Conservation (phyloP, 2,329 filamentous ascomycete genomes). For the Hypoxylon sp. region DNA sequence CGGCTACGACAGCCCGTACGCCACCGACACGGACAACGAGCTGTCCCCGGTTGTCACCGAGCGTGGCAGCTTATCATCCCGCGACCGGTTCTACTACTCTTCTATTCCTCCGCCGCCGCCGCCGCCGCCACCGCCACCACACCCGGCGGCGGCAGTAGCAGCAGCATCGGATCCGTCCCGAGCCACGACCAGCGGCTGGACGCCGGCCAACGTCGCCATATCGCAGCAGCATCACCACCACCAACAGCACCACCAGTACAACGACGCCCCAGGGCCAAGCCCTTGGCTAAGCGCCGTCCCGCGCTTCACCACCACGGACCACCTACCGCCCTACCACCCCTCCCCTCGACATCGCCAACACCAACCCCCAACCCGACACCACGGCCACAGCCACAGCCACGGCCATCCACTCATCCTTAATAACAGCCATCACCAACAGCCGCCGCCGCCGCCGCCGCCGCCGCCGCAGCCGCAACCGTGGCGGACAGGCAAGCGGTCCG, state of each 20-base stretch:
- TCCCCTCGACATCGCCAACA: constrained; percentile 32
- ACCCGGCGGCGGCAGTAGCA: no score
- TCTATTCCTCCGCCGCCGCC: constrained; percentile 31
- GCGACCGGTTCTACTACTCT: constrained; percentile 36
- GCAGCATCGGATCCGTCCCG: no score
- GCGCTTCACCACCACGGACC: constrained; percentile 44
- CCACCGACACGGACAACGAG: constrained; percentile 53
- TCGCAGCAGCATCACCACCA: no score
- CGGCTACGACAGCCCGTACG: constrained; percentile 51
- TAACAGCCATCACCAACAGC: constrained; percentile 23
- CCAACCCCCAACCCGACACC: constrained; percentile 15
- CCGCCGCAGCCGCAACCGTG: constrained; percentile 17
- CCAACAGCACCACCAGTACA: no score
- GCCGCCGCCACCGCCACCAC: constrained; percentile 10
- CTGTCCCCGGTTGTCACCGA: constrained; percentile 40
- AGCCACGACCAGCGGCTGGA: constrained; percentile 40
- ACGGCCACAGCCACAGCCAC: constrained; percentile 28
- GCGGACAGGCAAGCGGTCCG: constrained; percentile 40
- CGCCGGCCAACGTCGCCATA: constrained; percentile 40
- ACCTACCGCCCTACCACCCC: constrained; percentile 33
- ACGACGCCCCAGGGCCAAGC: constrained; percentile 44
- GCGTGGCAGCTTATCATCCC: constrained; percentile 27
- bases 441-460: constrained; percentile 27
- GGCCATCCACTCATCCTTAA: no score
- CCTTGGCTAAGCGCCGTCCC: constrained; percentile 57